These are phyloP conservation scores for Coniochaeta hoffmannii DNA, from an alignment of 2,329 filamentous ascomycete species.

Conservation along the genomic window DNA sequence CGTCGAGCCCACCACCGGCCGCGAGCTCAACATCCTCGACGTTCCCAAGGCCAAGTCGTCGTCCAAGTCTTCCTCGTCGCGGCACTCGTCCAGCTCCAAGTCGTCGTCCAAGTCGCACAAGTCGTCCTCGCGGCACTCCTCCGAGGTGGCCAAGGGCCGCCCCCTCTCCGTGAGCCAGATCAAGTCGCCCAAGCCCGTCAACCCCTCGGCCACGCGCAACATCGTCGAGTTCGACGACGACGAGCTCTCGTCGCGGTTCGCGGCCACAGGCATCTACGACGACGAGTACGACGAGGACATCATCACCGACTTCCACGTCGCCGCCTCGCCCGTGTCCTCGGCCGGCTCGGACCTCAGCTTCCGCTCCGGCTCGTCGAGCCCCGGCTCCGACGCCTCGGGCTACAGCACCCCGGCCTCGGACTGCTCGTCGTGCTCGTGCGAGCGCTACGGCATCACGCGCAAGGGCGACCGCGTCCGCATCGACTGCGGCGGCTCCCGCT, in stretches of 20 bases:
- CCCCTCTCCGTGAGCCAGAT: slow-evolving; percentile 85
- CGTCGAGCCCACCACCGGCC: slow-evolving; percentile 92
- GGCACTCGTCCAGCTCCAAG: slow-evolving; percentile 32
- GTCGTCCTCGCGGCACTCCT: slow-evolving; percentile 38
- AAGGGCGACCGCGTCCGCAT: slow-evolving; percentile 90
- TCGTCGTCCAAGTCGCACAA: slow-evolving; percentile 31
- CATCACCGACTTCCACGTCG: slow-evolving; percentile 43
- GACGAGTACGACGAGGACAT: slow-evolving; percentile 43
- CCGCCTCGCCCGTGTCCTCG: slow-evolving; percentile 57
- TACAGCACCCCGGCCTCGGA: slow-evolving; percentile 75
- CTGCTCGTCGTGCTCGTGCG: slow-evolving; percentile 78
- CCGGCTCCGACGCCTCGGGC: slow-evolving; percentile 65
- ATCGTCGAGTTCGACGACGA: slow-evolving; percentile 80
- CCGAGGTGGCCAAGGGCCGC: slow-evolving; percentile 79
- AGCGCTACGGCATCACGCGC: slow-evolving; percentile 94
- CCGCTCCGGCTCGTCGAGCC: slow-evolving; percentile 67
- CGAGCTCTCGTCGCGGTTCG: slow-evolving; percentile 71
- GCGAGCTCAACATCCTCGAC: slow-evolving; percentile 95
- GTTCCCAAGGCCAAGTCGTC: slow-evolving; percentile 57
- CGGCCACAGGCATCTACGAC: slow-evolving; percentile 49
- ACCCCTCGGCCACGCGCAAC: slow-evolving; percentile 78
- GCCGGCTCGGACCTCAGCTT: slow-evolving; percentile 61
- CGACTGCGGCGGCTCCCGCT: slow-evolving; percentile 85
- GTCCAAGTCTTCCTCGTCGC: slow-evolving; percentile 36
- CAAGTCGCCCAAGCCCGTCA: slow-evolving; percentile 80